Evolutionary conservation across 306 rosid genomes (phyloP), one percentile per base, ranked within the genome.

Genomic region (Cucurbita moschata): DNA sequence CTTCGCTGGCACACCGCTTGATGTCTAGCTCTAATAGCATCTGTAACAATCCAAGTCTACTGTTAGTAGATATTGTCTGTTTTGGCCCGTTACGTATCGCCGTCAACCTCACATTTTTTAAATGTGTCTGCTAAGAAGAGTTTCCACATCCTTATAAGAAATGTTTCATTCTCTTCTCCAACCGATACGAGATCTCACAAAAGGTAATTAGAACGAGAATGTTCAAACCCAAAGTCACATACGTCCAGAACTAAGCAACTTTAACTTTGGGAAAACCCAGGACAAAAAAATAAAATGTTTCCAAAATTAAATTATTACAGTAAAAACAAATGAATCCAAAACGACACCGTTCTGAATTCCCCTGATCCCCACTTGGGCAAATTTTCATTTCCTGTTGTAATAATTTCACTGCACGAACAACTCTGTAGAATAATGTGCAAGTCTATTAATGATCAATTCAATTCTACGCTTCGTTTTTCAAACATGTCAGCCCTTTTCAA

Each of bases 361-460:
- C 55, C 37, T 6, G 21, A 19, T 43, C 56, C 16, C 19, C 72
- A 44, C 72, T 46, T 67, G 55, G 40, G 26, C 73, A 69, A 16
- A 43, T 8, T 69, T 26, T 30, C 58, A 69, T 69, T 69, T 7
- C 54, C 54, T 26, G 30, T 7, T 13, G 53, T 46, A 69, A 69
- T 69, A 47, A 69, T 16, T 69, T 30, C 5, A 23, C 58, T 69
- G 44, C 73, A 49, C 38, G 44, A 49, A 15, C n/a, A 69, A 23
- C 15, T 49, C 58, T 14, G 14, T 69, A 26, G 16, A 69, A 69
- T 26, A 47, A 47, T 21, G 42, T 67, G 19, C 2, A 30, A 46
- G 46, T 67, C 56, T 12, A 47, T 69, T 69, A 44, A 69, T 69
- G 58, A 69, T 49, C 58, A 69, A 67, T 67, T 67, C 72, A 64